phyloP scores from a whole-genome alignment of 768 basidiomycete species.

The Russula dissimulans region DNA sequence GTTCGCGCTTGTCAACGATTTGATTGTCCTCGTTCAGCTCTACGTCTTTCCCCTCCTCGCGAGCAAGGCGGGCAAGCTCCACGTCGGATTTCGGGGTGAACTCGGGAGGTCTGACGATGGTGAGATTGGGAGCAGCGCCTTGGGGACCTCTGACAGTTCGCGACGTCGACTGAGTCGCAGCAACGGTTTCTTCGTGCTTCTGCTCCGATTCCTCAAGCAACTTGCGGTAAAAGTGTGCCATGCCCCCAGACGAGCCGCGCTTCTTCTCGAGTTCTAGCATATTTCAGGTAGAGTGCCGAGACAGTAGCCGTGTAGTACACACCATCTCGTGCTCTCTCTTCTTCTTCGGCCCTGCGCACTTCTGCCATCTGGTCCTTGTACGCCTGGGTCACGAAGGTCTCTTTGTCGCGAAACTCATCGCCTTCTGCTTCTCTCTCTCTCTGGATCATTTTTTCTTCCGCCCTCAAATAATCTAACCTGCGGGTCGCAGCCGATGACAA shows the following conservation, averaged over 20 bases:
- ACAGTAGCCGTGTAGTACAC: constrained; percentile 21
- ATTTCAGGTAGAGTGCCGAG: background rate
- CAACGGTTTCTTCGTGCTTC: constrained; percentile 80
- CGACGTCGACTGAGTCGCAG: constrained; percentile 45
- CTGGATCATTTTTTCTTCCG: constrained; percentile 98
- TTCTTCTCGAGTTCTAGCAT: constrained; percentile 44
- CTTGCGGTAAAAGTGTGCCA: constrained; percentile 77
- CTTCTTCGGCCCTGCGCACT: constrained; percentile 83
- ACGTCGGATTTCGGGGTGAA: constrained; percentile 57
- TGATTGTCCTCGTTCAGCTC: constrained; percentile 97
- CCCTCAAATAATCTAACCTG: constrained; percentile 78
- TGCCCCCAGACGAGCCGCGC: constrained; percentile 52
- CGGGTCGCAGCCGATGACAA: constrained; percentile 78
- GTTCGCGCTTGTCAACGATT: constrained; percentile 90
- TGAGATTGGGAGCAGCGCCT: constrained; percentile 55
- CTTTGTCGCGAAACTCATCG: constrained; percentile 89
- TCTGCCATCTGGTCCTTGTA: constrained; percentile 97
- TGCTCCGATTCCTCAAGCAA: constrained; percentile 71
- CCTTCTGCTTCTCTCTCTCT: constrained; percentile 88
- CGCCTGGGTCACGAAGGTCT: constrained; percentile 93
- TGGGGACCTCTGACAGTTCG: constrained; percentile 54
- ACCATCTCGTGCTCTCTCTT: constrained; percentile 88
- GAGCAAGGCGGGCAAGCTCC: constrained; percentile 62
- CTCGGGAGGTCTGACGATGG: constrained; percentile 65
- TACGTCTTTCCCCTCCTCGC: constrained; percentile 69